Evolutionary conservation across 805 yeast species (phyloP).

Genomic region (Kluyveromyces nonfermentans): DNA sequence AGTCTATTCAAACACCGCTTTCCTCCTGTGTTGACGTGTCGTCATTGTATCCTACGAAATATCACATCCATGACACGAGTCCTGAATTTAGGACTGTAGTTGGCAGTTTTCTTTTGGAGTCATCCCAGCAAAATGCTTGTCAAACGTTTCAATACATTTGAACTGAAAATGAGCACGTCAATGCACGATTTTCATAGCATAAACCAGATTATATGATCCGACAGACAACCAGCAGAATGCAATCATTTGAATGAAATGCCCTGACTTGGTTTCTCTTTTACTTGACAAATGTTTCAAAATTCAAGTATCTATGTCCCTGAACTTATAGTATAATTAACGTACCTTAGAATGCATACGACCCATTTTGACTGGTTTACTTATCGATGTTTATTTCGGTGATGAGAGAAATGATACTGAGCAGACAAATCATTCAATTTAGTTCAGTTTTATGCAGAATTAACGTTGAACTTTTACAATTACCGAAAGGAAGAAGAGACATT

Average conservation of each 20-base stretch:
- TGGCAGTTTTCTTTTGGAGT: not conserved
- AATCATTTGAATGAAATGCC: slow-evolving; percentile 9
- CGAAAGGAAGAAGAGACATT: not conserved
- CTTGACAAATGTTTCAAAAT: not conserved
- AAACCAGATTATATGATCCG: slow-evolving; percentile 4
- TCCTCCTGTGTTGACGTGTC: not conserved
- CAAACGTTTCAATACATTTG: not conserved
- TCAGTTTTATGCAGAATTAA: too few relatives aligned
- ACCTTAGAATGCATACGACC: slow-evolving; percentile 99
- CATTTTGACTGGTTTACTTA: slow-evolving; percentile 59
- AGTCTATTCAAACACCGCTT: not conserved
- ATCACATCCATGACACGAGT: not conserved
- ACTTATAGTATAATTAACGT: slow-evolving; percentile 37
- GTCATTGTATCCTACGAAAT: not conserved
- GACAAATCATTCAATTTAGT: too few relatives aligned
- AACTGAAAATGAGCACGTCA: not conserved
- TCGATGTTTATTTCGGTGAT: not conserved
- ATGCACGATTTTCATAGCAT: not conserved
- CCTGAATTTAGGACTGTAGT: not conserved
- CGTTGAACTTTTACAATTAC: not conserved
- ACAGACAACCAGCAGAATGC: slow-evolving; percentile 6
- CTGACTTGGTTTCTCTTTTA: slow-evolving; percentile 6
- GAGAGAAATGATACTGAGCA: too few relatives aligned
- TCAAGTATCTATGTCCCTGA: not conserved
- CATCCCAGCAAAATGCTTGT: not conserved